These are phyloP conservation scores for Sporothrix luriei DNA, from an alignment of 2,329 filamentous ascomycete genomes.

Conservation along the genomic window DNA sequence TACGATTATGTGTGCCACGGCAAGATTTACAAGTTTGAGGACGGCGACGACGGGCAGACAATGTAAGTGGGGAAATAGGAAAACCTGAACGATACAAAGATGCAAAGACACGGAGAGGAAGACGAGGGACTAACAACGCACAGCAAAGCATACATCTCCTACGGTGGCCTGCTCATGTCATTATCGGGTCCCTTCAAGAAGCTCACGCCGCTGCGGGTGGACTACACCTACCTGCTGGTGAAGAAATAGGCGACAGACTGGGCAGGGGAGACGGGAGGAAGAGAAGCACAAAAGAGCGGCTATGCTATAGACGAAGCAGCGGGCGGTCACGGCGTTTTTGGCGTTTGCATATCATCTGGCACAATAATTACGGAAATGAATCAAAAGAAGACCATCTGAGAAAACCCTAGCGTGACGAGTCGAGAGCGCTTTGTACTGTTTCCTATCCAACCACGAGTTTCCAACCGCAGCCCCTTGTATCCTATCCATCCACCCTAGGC, in stretches of 20 bases:
- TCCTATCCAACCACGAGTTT: too few relatives aligned
- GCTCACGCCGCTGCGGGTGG: slow-evolving; percentile 85
- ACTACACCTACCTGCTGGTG: slow-evolving; percentile 88
- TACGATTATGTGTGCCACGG: slow-evolving; percentile 88
- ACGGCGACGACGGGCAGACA: slow-evolving; percentile 74
- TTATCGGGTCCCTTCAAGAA: slow-evolving; percentile 96
- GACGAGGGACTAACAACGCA: slow-evolving; percentile 19
- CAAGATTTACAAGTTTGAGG: slow-evolving; percentile 87
- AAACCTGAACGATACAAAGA: too few relatives aligned
- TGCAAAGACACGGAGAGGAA: too few relatives aligned
- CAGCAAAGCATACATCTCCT: slow-evolving; percentile 92
- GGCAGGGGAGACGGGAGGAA: not conserved
- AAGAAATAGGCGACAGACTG: slow-evolving; percentile 69
- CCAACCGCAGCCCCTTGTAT: too few relatives aligned
- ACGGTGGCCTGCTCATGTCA: slow-evolving; percentile 86
- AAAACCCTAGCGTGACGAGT: not conserved
- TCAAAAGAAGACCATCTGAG: not conserved
- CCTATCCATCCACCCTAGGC: not conserved
- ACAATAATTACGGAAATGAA: not conserved
- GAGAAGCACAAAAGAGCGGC: not conserved
- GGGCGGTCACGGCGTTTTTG: slow-evolving; percentile 22
- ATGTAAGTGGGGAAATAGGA: slow-evolving; percentile 64
- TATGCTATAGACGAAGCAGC: not conserved
- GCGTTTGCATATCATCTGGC: slow-evolving; percentile 22
- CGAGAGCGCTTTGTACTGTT: slow-evolving; percentile 17